phyloP scores from a whole-genome alignment of 257 asterid species.

The Nicotiana otophora region DNA sequence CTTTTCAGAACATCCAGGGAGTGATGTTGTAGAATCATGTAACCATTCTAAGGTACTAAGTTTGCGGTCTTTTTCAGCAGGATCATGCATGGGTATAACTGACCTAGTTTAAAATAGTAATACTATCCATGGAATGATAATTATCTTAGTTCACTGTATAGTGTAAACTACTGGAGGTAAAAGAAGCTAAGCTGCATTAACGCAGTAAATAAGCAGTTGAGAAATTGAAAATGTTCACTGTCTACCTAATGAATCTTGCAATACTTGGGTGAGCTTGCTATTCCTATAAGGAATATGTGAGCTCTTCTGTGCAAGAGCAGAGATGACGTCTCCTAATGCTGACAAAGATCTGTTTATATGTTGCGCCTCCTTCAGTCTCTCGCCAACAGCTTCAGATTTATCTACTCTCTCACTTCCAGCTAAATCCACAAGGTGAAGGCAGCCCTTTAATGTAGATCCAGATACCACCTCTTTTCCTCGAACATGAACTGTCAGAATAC shows the following conservation, averaged over 20 bases:
- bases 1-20: background rate
- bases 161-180: background rate
- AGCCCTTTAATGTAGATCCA: slow-evolving; percentile 66
- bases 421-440: slow-evolving; percentile 87
- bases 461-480: slow-evolving; percentile 79
- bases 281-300: slow-evolving; percentile 84
- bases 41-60: background rate
- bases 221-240: background rate
- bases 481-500: slow-evolving; percentile 85
- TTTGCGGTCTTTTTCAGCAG: background rate
- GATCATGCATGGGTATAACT: background rate
- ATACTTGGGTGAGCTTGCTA: slow-evolving; percentile 91
- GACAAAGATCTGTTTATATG: slow-evolving; percentile 83
- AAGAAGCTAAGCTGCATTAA: background rate
- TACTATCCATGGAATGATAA: background rate
- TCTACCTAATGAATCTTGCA: slow-evolving; percentile 87
- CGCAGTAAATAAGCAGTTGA: background rate
- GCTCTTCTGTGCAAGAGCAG: slow-evolving; percentile 87
- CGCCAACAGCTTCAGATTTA: slow-evolving; percentile 90
- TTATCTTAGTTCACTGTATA: too few relatives aligned
- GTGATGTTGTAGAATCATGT: too few relatives aligned
- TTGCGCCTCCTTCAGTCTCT: slow-evolving; percentile 91
- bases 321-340: slow-evolving; percentile 91
- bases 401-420: slow-evolving; percentile 95
- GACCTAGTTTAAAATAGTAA: background rate